Evolutionary conservation across 805 yeast genomes (phyloP), one percentile per base, ranked within the genome.

Genomic region (Pichia kluyveri): DNA sequence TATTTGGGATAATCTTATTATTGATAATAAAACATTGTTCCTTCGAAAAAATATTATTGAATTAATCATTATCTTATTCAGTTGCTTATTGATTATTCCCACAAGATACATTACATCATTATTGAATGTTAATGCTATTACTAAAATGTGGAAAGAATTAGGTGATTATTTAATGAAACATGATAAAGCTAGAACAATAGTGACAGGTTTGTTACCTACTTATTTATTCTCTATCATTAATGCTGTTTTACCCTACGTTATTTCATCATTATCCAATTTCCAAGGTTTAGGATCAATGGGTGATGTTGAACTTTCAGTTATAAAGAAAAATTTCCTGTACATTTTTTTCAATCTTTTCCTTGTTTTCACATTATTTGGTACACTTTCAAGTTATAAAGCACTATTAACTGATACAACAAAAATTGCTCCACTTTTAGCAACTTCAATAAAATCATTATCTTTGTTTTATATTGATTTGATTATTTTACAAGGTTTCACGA

Each of bases 401-500:
- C 67, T 76, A 44, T 67, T 79, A 19, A 69, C 79, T 27, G 83
- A 78, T 55, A 77, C 83, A 11, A 77, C 82, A 14, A 75, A 73
- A 57, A 75, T 78, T 49, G 82, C 82, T 0, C 76, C 72, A 47
- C 71, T 75, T 47, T 59, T 78, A 50, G 82, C 82, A 7, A 65
- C 69, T 12, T 76, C 82, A 1, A 67, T 78, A 47, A 75, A 74
- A 56, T 68, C 71, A 40, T 62, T 76, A 37, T 75, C 81, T 3
- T 63, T 78, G 42, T 78, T 78, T 54, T 78, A 78, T 53, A 77
- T 73, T 45, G 79, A 78, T 57, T 69, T 78, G 63, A 83, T 84
- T 50, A 68, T 84, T 23, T 71, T 84, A 48, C 93, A 85, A 61
- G 93, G 89, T 0, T 56, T 79, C 45, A 79, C 80, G 1, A 76